Base-by-base conservation (phyloP, 2,329 filamentous ascomycete species). In the Alternaria ventricosa region DNA sequence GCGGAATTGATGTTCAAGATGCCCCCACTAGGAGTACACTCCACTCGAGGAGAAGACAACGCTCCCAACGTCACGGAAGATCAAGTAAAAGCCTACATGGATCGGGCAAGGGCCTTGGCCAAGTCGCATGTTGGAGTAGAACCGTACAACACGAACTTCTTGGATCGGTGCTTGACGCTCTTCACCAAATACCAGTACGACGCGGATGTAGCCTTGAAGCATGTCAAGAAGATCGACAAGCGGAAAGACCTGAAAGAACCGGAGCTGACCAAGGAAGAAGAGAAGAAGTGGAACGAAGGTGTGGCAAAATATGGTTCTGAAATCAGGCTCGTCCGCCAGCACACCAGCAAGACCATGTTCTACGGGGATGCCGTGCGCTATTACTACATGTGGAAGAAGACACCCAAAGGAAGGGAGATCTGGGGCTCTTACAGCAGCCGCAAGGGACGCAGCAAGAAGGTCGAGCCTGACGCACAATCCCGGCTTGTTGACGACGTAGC, bases 361-460 rank as follows among this genome's bases (percentile, higher is more conserved):
- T 89, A 94, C 65, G 89, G 90, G 55, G 88, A 93, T 62, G 91
- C 97, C 65, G 93, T 97, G 25, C 92, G 96, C 4, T 96, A 92
- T 77, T 99, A 98, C 81, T 99, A 99, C 78, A 92, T 92, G 69
- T 99, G 96, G 96, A 99, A 99, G 83, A 98, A 98, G 81, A 93
- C 93, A 0, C 87, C 91, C 2, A 89, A 90, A 62, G 96, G 96
- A 44, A 90, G 88, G 75, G 89, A 96, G 71, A 89, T 99, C 22
- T 97, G 96, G 94, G 93, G 93, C 63, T 92, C 90, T 68, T 97
- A 92, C 73, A 89, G 92, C 55, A 93, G 92, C 11, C 89, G 95
- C 49, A 97, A 96, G 77, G 92, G 93, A 60, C 96, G 95, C 79
- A 97, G 96, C 80, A 93, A 96, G 75, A 91, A 89, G 71, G 87